Conservation (phyloP, 495 filamentous ascomycete species). For the Podospora bellae-mahoneyi region DNA sequence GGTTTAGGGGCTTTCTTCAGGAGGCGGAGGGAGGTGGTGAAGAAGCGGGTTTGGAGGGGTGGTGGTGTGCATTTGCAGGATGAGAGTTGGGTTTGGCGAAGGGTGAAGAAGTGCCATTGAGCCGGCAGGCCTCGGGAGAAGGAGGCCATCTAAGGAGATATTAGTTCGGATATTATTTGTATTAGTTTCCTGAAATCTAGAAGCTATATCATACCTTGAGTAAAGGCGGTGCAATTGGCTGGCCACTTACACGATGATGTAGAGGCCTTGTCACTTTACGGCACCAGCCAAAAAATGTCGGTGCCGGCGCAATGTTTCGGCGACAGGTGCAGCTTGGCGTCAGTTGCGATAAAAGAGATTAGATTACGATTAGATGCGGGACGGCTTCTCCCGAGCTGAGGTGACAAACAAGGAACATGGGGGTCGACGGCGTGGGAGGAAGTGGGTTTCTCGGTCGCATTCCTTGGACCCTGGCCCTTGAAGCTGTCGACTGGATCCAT, state of each 20-base stretch:
- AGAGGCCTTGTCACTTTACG: not conserved
- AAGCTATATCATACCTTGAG: not conserved
- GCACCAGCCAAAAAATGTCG: conserved; percentile 2
- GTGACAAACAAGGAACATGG: not conserved
- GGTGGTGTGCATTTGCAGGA: conserved; percentile 13
- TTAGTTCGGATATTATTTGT: not conserved
- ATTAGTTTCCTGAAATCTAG: not conserved
- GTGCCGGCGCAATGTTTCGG: conserved; percentile 17
- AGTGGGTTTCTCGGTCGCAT: not conserved
- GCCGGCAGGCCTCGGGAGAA: conserved; percentile 23
- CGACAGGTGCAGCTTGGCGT: not conserved
- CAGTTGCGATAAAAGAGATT: not conserved
- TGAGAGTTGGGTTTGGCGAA: conserved; percentile 9
- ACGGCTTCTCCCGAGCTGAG: not conserved
- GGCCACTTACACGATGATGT: not conserved
- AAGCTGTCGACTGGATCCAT: not conserved
- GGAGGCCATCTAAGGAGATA: conserved; percentile 24
- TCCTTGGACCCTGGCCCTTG: not conserved
- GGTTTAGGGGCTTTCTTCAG: conserved; percentile 19
- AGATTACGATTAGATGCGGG: not conserved
- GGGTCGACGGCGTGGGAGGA: not conserved
- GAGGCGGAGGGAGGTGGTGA: conserved; percentile 15
- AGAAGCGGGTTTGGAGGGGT: conserved; percentile 9
- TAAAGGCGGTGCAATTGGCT: not conserved
- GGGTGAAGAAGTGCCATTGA: conserved; percentile 20